Conservation (phyloP, 2,329 filamentous ascomycete species). For the Talaromyces sp. region DNA sequence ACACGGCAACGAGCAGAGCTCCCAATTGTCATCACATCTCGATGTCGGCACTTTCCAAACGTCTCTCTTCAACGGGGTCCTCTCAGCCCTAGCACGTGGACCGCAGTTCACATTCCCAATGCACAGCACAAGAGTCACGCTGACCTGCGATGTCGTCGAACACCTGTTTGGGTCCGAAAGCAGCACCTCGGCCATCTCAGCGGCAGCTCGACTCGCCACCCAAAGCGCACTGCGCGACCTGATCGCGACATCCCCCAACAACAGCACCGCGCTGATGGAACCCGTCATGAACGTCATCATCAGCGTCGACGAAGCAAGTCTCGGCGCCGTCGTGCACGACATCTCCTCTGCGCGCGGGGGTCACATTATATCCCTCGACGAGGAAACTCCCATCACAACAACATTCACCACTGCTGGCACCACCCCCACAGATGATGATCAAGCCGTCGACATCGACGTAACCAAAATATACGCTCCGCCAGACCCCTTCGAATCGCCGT, state of each 20-base stretch:
- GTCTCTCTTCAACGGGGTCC: conserved; percentile 69
- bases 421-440: conserved; percentile 8
- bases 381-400: conserved; percentile 32
- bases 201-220: conserved; percentile 62
- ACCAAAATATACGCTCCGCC: conserved; percentile 77
- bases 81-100: conserved; percentile 78
- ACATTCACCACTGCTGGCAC: not conserved
- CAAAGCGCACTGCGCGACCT: conserved; percentile 61
- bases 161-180: conserved; percentile 64
- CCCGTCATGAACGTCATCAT: conserved; percentile 91
- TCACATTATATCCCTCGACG: conserved; percentile 65
- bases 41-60: conserved; percentile 44
- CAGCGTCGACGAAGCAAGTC: conserved; percentile 72
- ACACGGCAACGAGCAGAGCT: conserved; percentile 35
- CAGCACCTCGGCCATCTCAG: conserved; percentile 62
- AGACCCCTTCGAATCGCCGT: conserved; percentile 62
- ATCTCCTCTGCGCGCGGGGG: conserved; percentile 68
- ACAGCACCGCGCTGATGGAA: conserved; percentile 66
- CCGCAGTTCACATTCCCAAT: conserved; percentile 76
- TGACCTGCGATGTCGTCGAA: conserved; percentile 60
- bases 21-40: conserved; percentile 52
- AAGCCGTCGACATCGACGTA: conserved; percentile 55
- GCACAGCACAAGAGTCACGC: conserved; percentile 65
- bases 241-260: conserved; percentile 26
- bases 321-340: conserved; percentile 79